Evolutionary conservation across 495 filamentous ascomycete genomes (phyloP).

Genomic region (Cercophora scortea): DNA sequence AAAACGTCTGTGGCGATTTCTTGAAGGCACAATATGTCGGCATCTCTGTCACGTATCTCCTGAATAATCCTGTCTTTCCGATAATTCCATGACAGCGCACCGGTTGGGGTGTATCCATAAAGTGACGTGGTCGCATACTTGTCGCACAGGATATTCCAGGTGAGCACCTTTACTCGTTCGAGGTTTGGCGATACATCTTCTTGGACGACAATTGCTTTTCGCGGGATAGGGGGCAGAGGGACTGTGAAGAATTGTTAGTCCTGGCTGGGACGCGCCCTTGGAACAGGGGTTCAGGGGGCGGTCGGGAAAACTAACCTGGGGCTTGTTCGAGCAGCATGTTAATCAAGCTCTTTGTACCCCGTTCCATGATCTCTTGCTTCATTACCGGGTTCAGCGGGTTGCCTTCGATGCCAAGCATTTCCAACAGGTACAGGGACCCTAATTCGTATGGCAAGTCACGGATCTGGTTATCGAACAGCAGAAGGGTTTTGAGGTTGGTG

Average conservation of each 20-base stretch:
- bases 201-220: slow-evolving; percentile 39
- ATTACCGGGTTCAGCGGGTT: slow-evolving; percentile 70
- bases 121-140: slow-evolving; percentile 72
- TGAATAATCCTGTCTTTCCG: slow-evolving; percentile 70
- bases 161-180: slow-evolving; percentile 65
- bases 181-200: slow-evolving; percentile 39
- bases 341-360: slow-evolving; percentile 80
- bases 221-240: slow-evolving; percentile 55
- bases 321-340: slow-evolving; percentile 72
- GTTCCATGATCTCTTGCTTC: slow-evolving; percentile 71
- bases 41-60: slow-evolving; percentile 70
- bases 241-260: slow-evolving; percentile 30
- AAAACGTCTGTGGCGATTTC: slow-evolving; percentile 87
- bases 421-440: slow-evolving; percentile 76
- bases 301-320: slow-evolving; percentile 52
- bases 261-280: not conserved
- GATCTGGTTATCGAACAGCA: slow-evolving; percentile 85
- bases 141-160: slow-evolving; percentile 93
- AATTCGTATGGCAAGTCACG: slow-evolving; percentile 75
- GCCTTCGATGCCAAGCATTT: slow-evolving; percentile 85
- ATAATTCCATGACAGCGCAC: slow-evolving; percentile 75
- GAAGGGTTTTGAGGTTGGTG: slow-evolving; percentile 68
- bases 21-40: slow-evolving; percentile 87
- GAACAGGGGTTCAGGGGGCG: no score
- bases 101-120: slow-evolving; percentile 83